Conservation (phyloP, 2,329 filamentous ascomycete species). For the Erysiphe neolycopersici region DNA sequence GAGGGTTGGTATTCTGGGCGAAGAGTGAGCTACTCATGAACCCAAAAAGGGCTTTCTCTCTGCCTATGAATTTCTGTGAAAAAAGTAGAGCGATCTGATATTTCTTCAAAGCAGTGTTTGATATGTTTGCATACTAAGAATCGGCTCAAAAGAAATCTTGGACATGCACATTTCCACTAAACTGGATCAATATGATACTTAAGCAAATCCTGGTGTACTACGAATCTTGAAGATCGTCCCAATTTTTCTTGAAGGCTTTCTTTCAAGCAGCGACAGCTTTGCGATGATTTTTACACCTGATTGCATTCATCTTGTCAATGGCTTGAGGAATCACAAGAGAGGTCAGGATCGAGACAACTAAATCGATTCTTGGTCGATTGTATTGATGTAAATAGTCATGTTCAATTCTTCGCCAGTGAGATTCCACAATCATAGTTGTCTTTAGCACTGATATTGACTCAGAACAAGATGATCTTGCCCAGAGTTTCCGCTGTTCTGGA, state of each 20-base stretch:
- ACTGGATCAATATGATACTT: not conserved
- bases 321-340: not conserved
- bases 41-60: no score
- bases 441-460: not conserved
- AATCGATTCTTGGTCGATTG: not conserved
- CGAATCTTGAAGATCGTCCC: not conserved
- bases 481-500: not conserved
- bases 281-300: not conserved
- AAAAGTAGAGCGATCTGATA: not conserved
- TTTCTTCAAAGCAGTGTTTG: not conserved
- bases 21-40: no score
- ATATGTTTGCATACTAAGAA: not conserved
- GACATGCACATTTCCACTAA: not conserved
- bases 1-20: no score
- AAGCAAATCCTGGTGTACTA: not conserved
- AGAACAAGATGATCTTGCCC: not conserved
- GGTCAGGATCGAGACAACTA: not conserved
- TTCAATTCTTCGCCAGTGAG: not conserved
- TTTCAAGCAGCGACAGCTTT: not conserved
- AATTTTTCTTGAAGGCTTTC: not conserved
- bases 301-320: not conserved
- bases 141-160: not conserved
- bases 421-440: not conserved
- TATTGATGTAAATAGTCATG: not conserved
- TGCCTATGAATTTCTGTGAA: not conserved